Evolutionary conservation across 495 filamentous ascomycete species (phyloP).

Genomic region (Penicillium parvum): DNA sequence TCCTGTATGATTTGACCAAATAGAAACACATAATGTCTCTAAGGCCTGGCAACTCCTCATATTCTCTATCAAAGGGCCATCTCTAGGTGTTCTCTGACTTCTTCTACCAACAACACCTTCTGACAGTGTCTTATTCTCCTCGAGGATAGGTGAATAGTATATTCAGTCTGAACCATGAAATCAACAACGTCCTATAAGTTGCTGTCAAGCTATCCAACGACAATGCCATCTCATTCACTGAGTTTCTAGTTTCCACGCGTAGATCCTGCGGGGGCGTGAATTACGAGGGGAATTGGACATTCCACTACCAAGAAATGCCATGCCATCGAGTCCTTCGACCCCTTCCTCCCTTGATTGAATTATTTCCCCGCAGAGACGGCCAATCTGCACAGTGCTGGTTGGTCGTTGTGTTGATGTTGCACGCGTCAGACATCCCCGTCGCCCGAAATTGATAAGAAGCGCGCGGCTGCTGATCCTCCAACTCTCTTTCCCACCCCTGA

Average conservation of each 20-base stretch:
- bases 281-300: slow-evolving; percentile 16
- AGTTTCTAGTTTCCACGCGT: slow-evolving; percentile 8
- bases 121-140: too few relatives aligned
- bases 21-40: too few relatives aligned
- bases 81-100: too few relatives aligned
- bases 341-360: slow-evolving; percentile 13
- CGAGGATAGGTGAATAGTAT: too few relatives aligned
- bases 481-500: slow-evolving; percentile 25
- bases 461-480: slow-evolving; percentile 29
- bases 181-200: too few relatives aligned
- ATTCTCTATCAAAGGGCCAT: too few relatives aligned
- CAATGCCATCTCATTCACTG: too few relatives aligned
- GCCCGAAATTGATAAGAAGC: slow-evolving; percentile 32
- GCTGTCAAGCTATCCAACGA: too few relatives aligned
- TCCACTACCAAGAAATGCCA: slow-evolving; percentile 13
- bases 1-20: too few relatives aligned
- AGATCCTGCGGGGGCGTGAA: slow-evolving; percentile 11
- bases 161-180: too few relatives aligned
- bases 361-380: slow-evolving; percentile 4
- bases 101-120: too few relatives aligned
- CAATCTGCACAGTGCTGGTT: neutral
- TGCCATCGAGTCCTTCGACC: neutral
- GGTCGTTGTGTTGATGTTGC: slow-evolving; percentile 24
- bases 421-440: slow-evolving; percentile 29
- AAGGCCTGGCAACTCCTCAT: too few relatives aligned